Evolutionary conservation across 768 basidiomycete species (phyloP), one percentile per base, ranked within the genome.

Genomic region (Pisolithus albus): DNA sequence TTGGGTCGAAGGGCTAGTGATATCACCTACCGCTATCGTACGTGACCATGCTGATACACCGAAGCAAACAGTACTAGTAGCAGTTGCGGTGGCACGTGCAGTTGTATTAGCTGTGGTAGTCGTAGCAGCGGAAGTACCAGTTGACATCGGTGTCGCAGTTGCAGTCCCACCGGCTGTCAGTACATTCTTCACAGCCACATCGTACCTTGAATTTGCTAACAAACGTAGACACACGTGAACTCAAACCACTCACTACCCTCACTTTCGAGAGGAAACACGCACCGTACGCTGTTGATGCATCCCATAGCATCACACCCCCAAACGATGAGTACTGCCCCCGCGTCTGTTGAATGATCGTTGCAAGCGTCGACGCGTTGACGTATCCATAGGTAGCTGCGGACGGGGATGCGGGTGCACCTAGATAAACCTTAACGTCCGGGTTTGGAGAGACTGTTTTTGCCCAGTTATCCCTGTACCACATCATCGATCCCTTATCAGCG

Each of bases 281-380:
- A 76, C 76, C 63, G 36, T 72, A 69, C 4, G 76, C 76, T 61
- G 76, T 71, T 7, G 73, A 77, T 2, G 67, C 71, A 52, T 75
- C 75, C 72, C 72, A 76, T 39, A 66, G 39, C 66, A 66, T 60
- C 28, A 75, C 67, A 7, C 76, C 76, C 0, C 76, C 76, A 61
- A 77, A 77, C 10, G 74, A 73, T 9, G 72, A 67, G 52, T 70
- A 77, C 52, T 68, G 56, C 41, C 58, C 56, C 53, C 63, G 63
- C 7, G 63, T 70, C 52, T 66, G 52, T 46, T 66, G 60, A 5
- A 71, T 59, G 48, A 74, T 68, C 28, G 46, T 56, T 18, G 61
- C 62, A 18, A 76, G 58, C 10, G 63, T 62, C 26, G 61, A 62
- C 3, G 68, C 57, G 47, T 58, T 56, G 36, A 75, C 71, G 50